Evolutionary conservation across 1,139 yeast genomes (phyloP).

Genomic region (Saccharomyces hybrid): DNA sequence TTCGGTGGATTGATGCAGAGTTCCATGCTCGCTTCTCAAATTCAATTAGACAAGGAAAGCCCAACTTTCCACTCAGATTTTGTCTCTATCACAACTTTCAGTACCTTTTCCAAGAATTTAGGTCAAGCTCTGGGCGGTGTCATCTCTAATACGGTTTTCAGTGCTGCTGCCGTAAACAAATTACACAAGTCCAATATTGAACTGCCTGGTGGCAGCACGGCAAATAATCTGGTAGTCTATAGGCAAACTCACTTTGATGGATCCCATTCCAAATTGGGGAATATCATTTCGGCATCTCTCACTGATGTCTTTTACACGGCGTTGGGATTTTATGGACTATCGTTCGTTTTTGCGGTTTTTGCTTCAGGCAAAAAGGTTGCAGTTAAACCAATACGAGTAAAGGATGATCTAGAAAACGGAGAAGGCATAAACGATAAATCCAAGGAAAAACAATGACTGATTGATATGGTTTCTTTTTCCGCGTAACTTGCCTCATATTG

Average conservation of each 20-base stretch:
- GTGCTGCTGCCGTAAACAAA: neutral
- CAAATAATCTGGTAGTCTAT: constrained; percentile 1
- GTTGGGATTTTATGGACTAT: neutral
- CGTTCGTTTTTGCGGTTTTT: constrained; percentile 1
- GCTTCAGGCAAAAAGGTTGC: neutral
- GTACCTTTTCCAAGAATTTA: constrained; percentile 4
- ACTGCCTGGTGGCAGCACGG: constrained; percentile 1
- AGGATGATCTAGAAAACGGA: neutral
- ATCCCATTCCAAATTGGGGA: neutral
- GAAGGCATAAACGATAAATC: neutral
- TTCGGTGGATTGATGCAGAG: constrained; percentile 51
- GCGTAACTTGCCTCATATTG: neutral
- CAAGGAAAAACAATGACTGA: neutral
- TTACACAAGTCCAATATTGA: neutral
- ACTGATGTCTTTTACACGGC: constrained; percentile 1
- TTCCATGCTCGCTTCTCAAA: constrained; percentile 45
- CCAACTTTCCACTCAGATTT: constrained; percentile 15
- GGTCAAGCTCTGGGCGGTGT: constrained; percentile 15
- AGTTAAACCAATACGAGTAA: neutral
- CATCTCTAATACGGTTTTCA: constrained; percentile 13
- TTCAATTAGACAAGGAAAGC: constrained; percentile 26
- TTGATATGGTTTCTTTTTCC: neutral
- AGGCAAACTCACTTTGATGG: constrained; percentile 1
- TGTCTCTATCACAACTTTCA: constrained; percentile 19
- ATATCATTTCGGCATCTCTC: neutral